Base-by-base conservation (phyloP, 2,329 filamentous ascomycete genomes). In the Neonectria ditissima region DNA sequence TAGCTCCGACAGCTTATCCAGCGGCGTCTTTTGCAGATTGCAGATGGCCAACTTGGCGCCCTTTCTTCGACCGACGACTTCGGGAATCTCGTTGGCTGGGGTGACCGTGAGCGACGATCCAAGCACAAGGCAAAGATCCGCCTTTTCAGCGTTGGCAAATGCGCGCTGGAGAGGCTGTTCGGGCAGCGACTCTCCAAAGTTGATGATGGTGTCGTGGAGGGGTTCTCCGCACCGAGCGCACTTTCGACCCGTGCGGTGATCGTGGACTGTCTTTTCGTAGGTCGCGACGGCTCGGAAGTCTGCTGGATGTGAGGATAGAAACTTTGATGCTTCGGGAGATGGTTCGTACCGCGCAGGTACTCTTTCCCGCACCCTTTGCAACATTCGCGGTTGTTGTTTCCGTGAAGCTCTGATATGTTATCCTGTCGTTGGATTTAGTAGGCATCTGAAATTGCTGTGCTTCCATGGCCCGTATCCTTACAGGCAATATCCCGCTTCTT, bases 211-310 rank as follows among this genome's bases (percentile, higher is more conserved):
- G 59, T 83, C 82, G 8, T 77, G 74, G 0, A 84, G 76, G 3
- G 62, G 61, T 0, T 79, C 81, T 2, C 70, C 73, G 51, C 82
- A 84, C 0, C 69, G 50, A 0, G 74, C 73, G 63, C 81, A 84
- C 44, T 80, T 82, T 6, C 81, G 78, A 0, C 81, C 81, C 0
- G 82, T 85, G 37, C 82, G 80, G 60, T 84, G 82, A 56, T 84
- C 82, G 30, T 76, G 76, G 4, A 80, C 77, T 0, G 78, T 75
- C 22, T 78, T 80, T 34, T 81, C 76, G 50, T 84, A 82, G 0
- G 75, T 78, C 1, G 81, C 78, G 2, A 81, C 80, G 1, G 81
- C 81, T 14, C 79, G 78, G 61, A 83, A 83, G 53, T 83, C 81
- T 82, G 50, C 1, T 1, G 0, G 1, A 0, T 0, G 1, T 66